Conservation (phyloP, 495 filamentous ascomycete genomes). For the Talaromyces liani region DNA sequence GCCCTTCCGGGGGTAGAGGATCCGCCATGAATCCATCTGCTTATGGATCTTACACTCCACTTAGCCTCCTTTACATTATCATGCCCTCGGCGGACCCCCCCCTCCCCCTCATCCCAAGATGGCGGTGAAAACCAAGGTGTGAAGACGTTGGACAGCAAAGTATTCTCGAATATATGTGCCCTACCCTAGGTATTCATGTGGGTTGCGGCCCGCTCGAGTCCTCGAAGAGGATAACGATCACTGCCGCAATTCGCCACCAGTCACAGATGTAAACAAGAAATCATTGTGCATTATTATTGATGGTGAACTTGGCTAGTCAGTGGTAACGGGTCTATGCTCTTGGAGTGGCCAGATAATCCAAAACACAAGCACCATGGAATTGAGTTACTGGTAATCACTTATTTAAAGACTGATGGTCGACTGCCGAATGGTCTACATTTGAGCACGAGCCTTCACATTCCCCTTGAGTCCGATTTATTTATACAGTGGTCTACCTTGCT, state of each 20-base stretch:
- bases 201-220: not conserved
- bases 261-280: not conserved
- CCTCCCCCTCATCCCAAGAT: not conserved
- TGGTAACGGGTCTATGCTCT: not conserved
- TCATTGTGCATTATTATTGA: not conserved
- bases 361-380: not conserved
- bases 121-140: not conserved
- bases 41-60: not conserved
- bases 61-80: not conserved
- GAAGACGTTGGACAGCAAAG: constrained; percentile 4
- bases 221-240: constrained; percentile 5
- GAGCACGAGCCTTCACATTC: not conserved
- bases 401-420: not conserved
- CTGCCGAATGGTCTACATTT: not conserved
- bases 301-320: not conserved
- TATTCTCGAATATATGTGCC: not conserved
- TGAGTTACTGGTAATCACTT: not conserved
- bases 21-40: not conserved
- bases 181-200: not conserved
- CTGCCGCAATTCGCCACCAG: constrained; percentile 16
- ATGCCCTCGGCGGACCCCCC: not conserved
- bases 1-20: not conserved
- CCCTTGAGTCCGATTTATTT: not conserved
- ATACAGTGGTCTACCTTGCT: not conserved
- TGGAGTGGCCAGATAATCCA: not conserved